Base-by-base conservation (phyloP, 192 early-diverging fungal genomes). In the Obelidium mucronatum region DNA sequence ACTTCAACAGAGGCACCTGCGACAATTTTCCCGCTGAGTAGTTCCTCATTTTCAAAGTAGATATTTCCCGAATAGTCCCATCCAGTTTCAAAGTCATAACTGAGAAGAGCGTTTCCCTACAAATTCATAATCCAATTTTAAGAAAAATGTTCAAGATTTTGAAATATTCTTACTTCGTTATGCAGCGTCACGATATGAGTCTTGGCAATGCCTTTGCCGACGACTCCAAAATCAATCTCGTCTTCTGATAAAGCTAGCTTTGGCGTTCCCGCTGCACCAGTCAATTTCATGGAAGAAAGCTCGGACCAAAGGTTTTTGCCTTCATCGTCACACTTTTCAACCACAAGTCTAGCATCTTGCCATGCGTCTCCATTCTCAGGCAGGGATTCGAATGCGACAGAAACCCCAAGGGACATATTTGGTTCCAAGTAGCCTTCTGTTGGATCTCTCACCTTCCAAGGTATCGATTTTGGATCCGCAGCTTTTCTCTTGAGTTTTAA, bases 281-380 rank as follows among this genome's bases (percentile, higher is more conserved):
- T 37, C 1, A 89, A 70, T 68, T 82, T 80, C 26, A 89, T 58
- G 1, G 79, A 64, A 13, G 84, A 81, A 1, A 88, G 69, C 26
- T 80, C 77, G 3, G 40, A 42, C 87, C 87, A 88, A 44, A 64
- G 67, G 37, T 75, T 75, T 3, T 51, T 4, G 15, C 60, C 26
- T 15, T 82, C 80, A 51, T 84, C 78, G 6, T 81, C 66, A 34
- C 65, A 76, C 33, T 83, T 84, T 74, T 87, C 85, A 48, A 89
- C 55, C 17, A 89, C 56, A 19, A 89, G 72, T 55, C 56, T 60
- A 1, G 87, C 87, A 64, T 89, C 82, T 37, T 89, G 87, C 85
- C 83, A 87, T 15, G 82, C 80, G 30, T 85, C 85, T 11, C 84
- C 85, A 55, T 84, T 73, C 11, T 85, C 87, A 13, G 77, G 42